Evolutionary conservation across 352 stramenopile species (phyloP).

Genomic region (Plasmopara muralis): DNA sequence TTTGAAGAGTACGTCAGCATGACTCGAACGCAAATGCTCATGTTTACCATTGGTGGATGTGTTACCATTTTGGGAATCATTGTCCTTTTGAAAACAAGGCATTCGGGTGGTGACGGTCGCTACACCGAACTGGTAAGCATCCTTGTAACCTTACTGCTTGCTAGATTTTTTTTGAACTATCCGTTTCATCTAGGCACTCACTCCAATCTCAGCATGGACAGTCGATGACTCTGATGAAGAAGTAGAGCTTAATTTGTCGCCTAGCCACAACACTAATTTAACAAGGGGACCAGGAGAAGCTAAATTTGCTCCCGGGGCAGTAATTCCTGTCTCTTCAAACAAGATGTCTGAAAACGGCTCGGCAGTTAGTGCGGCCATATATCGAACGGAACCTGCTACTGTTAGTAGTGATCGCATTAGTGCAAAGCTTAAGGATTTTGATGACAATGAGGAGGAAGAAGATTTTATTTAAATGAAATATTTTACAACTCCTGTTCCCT

Average conservation of each 20-base stretch:
- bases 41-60: constrained; percentile 71
- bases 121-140: constrained; percentile 63
- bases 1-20: constrained; percentile 88
- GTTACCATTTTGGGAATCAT: constrained; percentile 78
- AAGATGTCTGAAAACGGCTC: constrained; percentile 13
- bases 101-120: constrained; percentile 30
- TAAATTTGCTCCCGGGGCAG: constrained; percentile 18
- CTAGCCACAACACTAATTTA: constrained; percentile 24
- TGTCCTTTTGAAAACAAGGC: constrained; percentile 60
- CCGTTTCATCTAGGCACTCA: constrained; percentile 42
- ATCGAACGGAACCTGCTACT: constrained; percentile 16
- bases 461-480: constrained; percentile 53
- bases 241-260: constrained; percentile 57
- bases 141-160: not conserved
- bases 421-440: constrained; percentile 20
- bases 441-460: constrained; percentile 51
- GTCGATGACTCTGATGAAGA: constrained; percentile 76
- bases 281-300: constrained; percentile 8
- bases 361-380: constrained; percentile 17
- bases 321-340: constrained; percentile 9
- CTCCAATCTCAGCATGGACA: constrained; percentile 71
- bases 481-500: too few relatives aligned
- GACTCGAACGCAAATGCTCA: constrained; percentile 63
- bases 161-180: constrained; percentile 2
- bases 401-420: constrained; percentile 17